Evolutionary conservation across 441 rosid genomes (phyloP), one percentile per base, ranked within the genome.

Genomic region (Arabidopsis hybrid): DNA sequence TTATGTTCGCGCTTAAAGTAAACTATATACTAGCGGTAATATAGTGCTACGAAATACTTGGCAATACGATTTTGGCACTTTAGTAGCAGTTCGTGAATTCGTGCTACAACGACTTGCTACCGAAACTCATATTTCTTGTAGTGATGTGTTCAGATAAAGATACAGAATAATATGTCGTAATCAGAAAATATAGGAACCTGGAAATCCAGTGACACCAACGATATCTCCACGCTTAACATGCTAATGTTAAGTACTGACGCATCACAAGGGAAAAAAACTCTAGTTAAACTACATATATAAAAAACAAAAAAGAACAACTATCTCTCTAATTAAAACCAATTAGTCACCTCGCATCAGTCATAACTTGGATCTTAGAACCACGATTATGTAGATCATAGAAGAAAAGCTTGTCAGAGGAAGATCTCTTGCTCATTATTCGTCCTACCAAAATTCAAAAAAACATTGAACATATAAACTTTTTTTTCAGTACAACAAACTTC

Each of bases 201-300:
- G 97, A 82, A 92, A 92, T 43, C 97, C 97, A 45, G 80, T 76
- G 61, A 90, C 80, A 72, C 97, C 97, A 73, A 90, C 88, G 62
- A 90, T 68, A 79, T 92, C 97, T 61, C 97, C 97, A 78, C 91
- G 95, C 81, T 89, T 92, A 82, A 85, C 89, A 26, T 21, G 26
- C 26, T 21, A 21, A 21, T 21, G 26, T 21, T 21, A 21, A 21
- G 26, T 21, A 61, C 95, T 91, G 89, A 62, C 70, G 65, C 75
- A 39, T 73, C 3, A 60, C 7, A 74, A 74, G 65, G 10, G 17
- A 26, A 9, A 51, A 42, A 10, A 42, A 12, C 26, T 17, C 51
- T 52, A 34, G 52, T 32, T 14, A 17, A 47, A 35, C 59, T 21
- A 21, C 0, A 21, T 21, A 21, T 21, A 21, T 21, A 21, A 21